These are phyloP conservation scores for Pistacia atlantica DNA, from an alignment of 345 rosid species.

Conservation along the genomic window DNA sequence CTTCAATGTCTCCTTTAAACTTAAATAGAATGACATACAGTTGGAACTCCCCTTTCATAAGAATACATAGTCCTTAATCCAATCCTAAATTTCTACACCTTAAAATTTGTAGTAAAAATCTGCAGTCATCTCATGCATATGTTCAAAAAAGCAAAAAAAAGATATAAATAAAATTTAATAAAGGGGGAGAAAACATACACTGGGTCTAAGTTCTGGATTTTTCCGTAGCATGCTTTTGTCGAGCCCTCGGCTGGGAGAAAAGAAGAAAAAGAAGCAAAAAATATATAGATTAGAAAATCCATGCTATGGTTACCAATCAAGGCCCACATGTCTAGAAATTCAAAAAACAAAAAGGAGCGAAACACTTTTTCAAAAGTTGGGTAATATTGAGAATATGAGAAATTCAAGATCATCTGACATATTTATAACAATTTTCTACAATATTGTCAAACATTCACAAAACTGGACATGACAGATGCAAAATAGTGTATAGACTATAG, in stretches of 20 bases:
- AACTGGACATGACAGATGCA: background rate
- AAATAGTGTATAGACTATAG: background rate
- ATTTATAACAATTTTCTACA: background rate
- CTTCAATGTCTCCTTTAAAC: background rate
- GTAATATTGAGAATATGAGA: background rate
- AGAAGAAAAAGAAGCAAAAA: conserved; percentile 21
- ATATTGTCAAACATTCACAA: conserved; percentile 1
- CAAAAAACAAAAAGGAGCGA: background rate
- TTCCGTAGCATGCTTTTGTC: conserved; percentile 95
- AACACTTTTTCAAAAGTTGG: background rate
- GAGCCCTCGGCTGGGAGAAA: conserved; percentile 77
- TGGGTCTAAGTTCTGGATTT: conserved; percentile 92
- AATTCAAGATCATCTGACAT: background rate
- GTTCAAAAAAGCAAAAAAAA: background rate
- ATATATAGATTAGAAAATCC: conserved; percentile 10
- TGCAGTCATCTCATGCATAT: background rate
- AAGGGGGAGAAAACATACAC: conserved; percentile 49
- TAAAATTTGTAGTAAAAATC: background rate
- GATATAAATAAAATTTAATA: background rate
- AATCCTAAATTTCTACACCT: background rate
- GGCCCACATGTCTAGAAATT: background rate
- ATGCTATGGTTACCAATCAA: background rate
- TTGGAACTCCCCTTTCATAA: background rate
- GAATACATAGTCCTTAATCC: background rate
- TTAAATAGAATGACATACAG: background rate